phyloP scores from a whole-genome alignment of 192 early-diverging fungal genomes.

The Pilaira anomala region DNA sequence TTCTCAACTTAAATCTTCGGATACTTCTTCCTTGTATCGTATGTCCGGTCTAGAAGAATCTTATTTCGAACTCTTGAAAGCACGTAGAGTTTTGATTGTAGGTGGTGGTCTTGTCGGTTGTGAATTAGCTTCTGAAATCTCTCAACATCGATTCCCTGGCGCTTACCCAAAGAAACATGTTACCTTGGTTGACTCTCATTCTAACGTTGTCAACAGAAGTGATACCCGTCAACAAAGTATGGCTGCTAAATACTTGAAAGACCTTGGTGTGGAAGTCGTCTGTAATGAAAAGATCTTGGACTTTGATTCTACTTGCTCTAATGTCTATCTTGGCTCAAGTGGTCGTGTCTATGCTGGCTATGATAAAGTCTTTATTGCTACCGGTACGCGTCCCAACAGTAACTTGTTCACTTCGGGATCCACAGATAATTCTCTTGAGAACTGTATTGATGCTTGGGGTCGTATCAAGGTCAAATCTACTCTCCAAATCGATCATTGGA shows the following conservation, averaged over 20 bases:
- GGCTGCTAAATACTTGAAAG: constrained; percentile 18
- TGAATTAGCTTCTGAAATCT: constrained; percentile 43
- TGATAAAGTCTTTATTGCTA: constrained; percentile 35
- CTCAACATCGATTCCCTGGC: constrained; percentile 22
- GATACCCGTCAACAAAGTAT: constrained; percentile 18
- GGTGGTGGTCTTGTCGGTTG: constrained; percentile 48
- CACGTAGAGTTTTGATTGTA: constrained; percentile 38
- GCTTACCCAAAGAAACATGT: constrained; percentile 22
- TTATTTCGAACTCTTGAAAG: constrained; percentile 25
- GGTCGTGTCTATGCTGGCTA: constrained; percentile 30
- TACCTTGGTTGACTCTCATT: constrained; percentile 32
- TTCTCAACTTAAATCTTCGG: constrained; percentile 34
- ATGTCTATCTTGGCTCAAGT: constrained; percentile 25
- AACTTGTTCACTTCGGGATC: constrained; percentile 13
- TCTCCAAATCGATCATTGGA: constrained; percentile 37
- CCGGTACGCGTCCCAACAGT: constrained; percentile 32
- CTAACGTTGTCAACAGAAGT: constrained; percentile 22
- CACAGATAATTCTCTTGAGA: constrained; percentile 11
- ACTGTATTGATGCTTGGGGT: constrained; percentile 31
- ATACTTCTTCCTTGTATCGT: constrained; percentile 32
- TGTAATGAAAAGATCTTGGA: constrained; percentile 28
- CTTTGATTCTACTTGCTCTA: constrained; percentile 16
- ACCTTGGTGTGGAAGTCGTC: constrained; percentile 31
- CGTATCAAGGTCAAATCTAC: constrained; percentile 39
- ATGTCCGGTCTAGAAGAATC: constrained; percentile 26